Evolutionary conservation across 2,329 filamentous ascomycete species (phyloP), one percentile per base, ranked within the genome.

Genomic region (Colletotrichum shisoi): DNA sequence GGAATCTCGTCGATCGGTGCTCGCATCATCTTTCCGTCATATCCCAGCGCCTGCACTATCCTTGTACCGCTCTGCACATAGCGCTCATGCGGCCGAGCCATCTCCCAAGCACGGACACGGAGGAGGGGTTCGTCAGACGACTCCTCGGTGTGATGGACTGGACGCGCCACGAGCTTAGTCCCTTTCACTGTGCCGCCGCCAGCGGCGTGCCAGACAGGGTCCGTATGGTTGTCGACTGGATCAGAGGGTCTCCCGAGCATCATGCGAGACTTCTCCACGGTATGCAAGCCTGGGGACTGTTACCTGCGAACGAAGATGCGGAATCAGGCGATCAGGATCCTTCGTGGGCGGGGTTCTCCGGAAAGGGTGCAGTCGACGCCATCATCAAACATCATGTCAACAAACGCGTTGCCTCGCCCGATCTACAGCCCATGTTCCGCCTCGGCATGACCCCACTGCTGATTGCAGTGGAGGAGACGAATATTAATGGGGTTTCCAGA

Each of bases 311-410:
- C 1, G 40, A 37, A 2, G 12, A 17, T 4, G 3, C 21, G 9
- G 27, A 8, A 7, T 0, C 42, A 15, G 9, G n/a, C n/a, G 31
- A 21, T 6, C 6, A 11, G 12, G 31, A 21, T 3, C 11, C 7
- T 4, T 46, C n/a, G 4, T 48, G 12, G 15, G n/a, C n/a, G n/a
- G n/a, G 7, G 7, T 5, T 5, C 1, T 9, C 3, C 1, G 31
- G 17, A 13, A 21, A 21, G 1, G 13, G n/a, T 12, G n/a, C 17
- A 13, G 19, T 21, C 12, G 13, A 62, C 12, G 51, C 19, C 4
- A 52, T 56, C n/a, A 4, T 62, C 13, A 56, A 12, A 13, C 27
- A 57, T 3, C 15, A 56, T 15, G n/a, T 62, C 27, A 62, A 62
- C 34, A 12, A 45, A 24, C 27, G 13, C 1, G 21, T 48, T 17